Conservation (phyloP, 225 moss, liverwort and hornwort species). For the Straminergon stramineum region DNA sequence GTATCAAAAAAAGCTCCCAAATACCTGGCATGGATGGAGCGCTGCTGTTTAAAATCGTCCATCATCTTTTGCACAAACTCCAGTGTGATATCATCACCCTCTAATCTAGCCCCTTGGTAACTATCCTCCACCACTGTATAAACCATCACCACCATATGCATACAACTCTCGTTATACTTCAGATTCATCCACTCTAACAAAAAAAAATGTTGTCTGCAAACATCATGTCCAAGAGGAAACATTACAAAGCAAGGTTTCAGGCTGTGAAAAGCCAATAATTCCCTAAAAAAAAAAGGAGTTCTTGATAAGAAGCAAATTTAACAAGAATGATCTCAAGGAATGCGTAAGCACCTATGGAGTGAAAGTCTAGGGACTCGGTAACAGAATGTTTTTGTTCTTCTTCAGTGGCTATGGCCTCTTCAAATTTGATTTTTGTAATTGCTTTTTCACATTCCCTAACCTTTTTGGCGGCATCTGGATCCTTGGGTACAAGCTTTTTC, state of each 20-base stretch:
- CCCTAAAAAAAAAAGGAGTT: background rate
- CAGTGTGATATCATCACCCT: conserved; percentile 64
- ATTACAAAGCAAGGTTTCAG: background rate
- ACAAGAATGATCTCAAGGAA: background rate
- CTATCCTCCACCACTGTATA: conserved; percentile 64
- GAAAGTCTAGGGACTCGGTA: conserved; percentile 56
- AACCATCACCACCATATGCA: background rate
- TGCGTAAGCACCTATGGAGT: conserved; percentile 48
- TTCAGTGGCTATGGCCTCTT: conserved; percentile 77
- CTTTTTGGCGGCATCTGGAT: conserved; percentile 88
- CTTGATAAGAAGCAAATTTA: background rate
- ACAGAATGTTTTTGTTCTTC: conserved; percentile 50
- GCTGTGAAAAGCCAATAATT: background rate
- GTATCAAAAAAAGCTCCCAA: background rate
- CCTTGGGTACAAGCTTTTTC: conserved; percentile 80
- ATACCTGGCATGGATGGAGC: conserved; percentile 83
- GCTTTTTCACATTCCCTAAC: conserved; percentile 96
- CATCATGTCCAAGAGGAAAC: background rate
- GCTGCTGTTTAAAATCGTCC: conserved; percentile 86
- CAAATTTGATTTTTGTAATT: conserved; percentile 78
- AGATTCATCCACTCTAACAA: background rate
- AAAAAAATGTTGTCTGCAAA: background rate
- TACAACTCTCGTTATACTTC: background rate
- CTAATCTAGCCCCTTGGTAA: conserved; percentile 88
- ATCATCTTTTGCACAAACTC: conserved; percentile 97